A percentile compares a stretch with the other conserved stretches of the same genome.
These are phyloP conservation scores for Trichophyton schoenleinii DNA, from an alignment of 2,329 filamentous ascomycete genomes.

Conservation along the genomic window DNA sequence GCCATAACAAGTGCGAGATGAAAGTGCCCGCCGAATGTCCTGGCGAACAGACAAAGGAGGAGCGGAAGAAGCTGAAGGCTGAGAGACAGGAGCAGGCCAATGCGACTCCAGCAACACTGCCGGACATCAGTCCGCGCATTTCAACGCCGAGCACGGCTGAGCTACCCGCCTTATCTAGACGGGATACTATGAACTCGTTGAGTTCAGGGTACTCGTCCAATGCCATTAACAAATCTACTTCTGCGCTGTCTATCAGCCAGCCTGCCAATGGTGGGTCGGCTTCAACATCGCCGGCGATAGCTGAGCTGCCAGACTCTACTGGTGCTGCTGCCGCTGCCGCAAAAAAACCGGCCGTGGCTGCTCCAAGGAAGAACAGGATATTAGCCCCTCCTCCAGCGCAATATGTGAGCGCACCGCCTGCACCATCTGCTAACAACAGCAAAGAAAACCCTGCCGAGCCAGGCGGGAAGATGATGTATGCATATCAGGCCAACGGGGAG, in stretches of 20 bases:
- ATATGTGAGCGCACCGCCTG: conserved; percentile 59
- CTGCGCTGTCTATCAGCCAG: conserved; percentile 41
- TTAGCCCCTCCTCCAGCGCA: conserved; percentile 76
- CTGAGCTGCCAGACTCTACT: conserved; percentile 15
- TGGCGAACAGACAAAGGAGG: conserved; percentile 84
- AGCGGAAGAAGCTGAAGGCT: conserved; percentile 83
- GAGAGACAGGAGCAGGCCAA: conserved; percentile 72
- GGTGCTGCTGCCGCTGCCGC: conserved; percentile 20
- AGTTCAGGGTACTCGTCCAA: conserved; percentile 78
- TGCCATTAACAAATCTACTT: conserved; percentile 57
- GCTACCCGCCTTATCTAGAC: conserved; percentile 56
- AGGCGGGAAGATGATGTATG: conserved; percentile 78
- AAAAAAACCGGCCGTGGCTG: conserved; percentile 19
- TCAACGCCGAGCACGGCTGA: conserved; percentile 38
- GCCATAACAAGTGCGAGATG: conserved; percentile 98
- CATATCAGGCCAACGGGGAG: conserved; percentile 66
- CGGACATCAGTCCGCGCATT: conserved; percentile 21
- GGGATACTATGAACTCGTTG: conserved; percentile 80
- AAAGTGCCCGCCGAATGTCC: conserved; percentile 95
- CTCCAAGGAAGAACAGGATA: conserved; percentile 53
- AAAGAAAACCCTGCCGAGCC: conserved; percentile 37
- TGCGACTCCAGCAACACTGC: conserved; percentile 26
- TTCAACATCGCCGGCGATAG: conserved; percentile 21
- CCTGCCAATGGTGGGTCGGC: conserved; percentile 38
- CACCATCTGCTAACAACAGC: conserved; percentile 23